Evolutionary conservation across 2,329 filamentous ascomycete genomes (phyloP), one percentile per base, ranked within the genome.

Genomic region (Aspergillus vadensis): DNA sequence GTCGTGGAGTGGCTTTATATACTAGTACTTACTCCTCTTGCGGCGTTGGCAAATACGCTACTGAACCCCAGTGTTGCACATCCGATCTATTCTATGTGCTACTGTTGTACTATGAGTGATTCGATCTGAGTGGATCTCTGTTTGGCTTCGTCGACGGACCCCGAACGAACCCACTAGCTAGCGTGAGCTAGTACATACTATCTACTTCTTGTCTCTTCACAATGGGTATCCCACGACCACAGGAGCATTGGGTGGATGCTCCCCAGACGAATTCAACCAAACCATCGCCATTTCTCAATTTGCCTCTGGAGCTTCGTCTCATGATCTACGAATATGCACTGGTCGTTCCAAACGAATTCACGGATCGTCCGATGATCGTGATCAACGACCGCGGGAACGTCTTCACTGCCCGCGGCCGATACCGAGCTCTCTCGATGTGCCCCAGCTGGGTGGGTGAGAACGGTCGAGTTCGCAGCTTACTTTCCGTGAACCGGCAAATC

Each of bases 311-410:
- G 55, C 66, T 76, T 17, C 73, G 73, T 9, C 67, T 75, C 25
- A 72, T 71, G 52, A 74, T 75, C 60, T 75, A 75, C 58, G 67
- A 72, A 60, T 74, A 73, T 60, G 68, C 71, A 8, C 58, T 76
- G 8, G 39, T 63, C 17, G 64, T 70, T 12, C 72, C 69, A 32
- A 75, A 75, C 47, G 68, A 73, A 23, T 74, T 74, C 58, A 66
- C 69, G 17, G 62, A 73, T 60, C 69, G 68, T 6, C 72, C 73
- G 1, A 55, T 76, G 56, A 76, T 76, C 21, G 70, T 76, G 10
- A 63, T 76, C 52, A 67, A 69, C 48, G 73, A 76, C 51, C 69
- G 66, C 2, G 72, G 73, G 23, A 72, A 71, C 27, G 62, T 65
- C 49, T 75, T 74, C 63, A 76, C 73, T 23, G 63, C 68, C 1